Conservation (phyloP, 805 yeast genomes). For the Ogataea trehaloabstinens region DNA sequence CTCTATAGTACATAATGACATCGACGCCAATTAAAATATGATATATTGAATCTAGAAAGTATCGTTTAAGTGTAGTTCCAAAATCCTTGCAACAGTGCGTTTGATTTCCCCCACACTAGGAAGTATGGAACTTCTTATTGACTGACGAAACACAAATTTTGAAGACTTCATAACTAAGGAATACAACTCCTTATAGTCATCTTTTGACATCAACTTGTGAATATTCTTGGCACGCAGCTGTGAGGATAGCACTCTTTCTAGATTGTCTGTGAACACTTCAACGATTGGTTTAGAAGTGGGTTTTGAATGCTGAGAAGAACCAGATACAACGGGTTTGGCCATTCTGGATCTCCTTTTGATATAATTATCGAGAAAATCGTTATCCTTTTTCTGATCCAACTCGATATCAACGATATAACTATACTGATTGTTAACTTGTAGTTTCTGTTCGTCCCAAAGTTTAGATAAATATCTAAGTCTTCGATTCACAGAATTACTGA, state of each 20-base stretch:
- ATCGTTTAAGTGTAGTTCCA: slow-evolving; percentile 1
- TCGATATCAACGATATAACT: slow-evolving; percentile 13
- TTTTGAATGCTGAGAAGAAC: not conserved
- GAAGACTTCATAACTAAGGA: slow-evolving; percentile 36
- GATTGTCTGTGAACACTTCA: slow-evolving; percentile 13
- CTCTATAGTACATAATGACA: too few relatives aligned
- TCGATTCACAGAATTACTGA: slow-evolving; percentile 11
- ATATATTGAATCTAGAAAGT: too few relatives aligned
- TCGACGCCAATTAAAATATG: too few relatives aligned
- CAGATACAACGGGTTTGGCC: not conserved
- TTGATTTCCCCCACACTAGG: slow-evolving; percentile 31
- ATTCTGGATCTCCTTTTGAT: slow-evolving; percentile 16
- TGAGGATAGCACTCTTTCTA: slow-evolving; percentile 34
- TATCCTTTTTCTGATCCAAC: slow-evolving; percentile 13
- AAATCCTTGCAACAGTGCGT: slow-evolving; percentile 1
- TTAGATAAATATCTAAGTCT: slow-evolving; percentile 7
- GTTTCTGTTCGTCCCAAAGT: slow-evolving; percentile 7
- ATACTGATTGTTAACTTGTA: slow-evolving; percentile 2
- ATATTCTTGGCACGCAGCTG: slow-evolving; percentile 37
- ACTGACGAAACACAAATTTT: slow-evolving; percentile 36
- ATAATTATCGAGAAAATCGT: slow-evolving; percentile 21
- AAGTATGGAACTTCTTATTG: slow-evolving; percentile 12
- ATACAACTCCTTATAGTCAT: slow-evolving; percentile 34
- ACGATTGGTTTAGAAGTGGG: not conserved
- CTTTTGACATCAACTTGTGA: slow-evolving; percentile 23